phyloP scores from a whole-genome alignment of 202 grass and related monocot genomes.

The Elaeis oleifera region DNA sequence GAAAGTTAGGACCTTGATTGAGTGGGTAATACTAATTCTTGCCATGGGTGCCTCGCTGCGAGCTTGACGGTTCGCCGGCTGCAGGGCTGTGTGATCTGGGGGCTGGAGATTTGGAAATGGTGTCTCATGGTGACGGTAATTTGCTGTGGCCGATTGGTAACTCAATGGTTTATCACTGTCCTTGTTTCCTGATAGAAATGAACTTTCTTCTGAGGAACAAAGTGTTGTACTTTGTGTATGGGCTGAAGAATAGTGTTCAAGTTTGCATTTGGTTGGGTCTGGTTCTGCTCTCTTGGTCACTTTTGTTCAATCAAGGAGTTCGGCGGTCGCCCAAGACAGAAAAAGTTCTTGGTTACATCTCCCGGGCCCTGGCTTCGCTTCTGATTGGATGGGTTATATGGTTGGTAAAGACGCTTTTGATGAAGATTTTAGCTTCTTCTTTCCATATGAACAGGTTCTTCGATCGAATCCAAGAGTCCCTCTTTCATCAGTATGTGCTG shows the following conservation, averaged over 20 bases:
- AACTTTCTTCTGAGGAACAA: conserved; percentile 91
- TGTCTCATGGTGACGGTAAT: conserved; percentile 69
- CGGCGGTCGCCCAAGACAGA: conserved; percentile 32
- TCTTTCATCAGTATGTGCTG: conserved; percentile 87
- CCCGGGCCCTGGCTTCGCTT: conserved; percentile 11
- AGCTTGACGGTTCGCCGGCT: conserved; percentile 46
- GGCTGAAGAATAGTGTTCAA: conserved; percentile 68
- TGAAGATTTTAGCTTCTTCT: conserved; percentile 67
- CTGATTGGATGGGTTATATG: conserved; percentile 18
- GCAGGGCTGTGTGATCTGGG: conserved; percentile 38
- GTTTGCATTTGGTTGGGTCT: conserved; percentile 62
- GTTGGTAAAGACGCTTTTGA: conserved; percentile 25
- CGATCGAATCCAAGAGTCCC: conserved; percentile 87
- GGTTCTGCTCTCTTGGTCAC: conserved; percentile 62
- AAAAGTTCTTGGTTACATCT: conserved; percentile 8
- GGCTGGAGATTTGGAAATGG: conserved; percentile 89
- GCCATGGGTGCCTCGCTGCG: conserved; percentile 52
- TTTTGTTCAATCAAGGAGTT: conserved; percentile 45
- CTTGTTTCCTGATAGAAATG: conserved; percentile 66
- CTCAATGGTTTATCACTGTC: conserved; percentile 49
- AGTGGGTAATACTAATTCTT: conserved; percentile 47
- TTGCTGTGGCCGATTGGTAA: conserved; percentile 74
- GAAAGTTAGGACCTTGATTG: conserved; percentile 22
- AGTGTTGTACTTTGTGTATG: conserved; percentile 92
- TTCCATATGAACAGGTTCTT: conserved; percentile 92